A percentile compares a stretch with the other conserved stretches of the same genome.
Evolutionary conservation across 345 rosid genomes (phyloP).

Genomic region (Citropsis articulata): DNA sequence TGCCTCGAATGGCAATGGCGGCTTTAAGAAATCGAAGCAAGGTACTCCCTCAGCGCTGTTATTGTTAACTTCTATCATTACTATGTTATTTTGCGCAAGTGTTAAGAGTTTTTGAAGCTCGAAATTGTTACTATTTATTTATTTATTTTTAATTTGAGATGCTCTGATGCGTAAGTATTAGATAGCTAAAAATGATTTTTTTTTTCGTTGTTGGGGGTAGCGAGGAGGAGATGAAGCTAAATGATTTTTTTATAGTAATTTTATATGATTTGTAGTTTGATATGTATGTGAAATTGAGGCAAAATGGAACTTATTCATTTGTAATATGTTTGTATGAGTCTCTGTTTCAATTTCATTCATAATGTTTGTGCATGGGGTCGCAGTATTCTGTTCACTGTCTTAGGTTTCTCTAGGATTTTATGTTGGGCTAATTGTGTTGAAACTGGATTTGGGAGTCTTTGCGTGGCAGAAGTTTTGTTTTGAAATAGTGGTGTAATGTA

Average conservation of each 20-base stretch:
- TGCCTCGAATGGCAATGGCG: slow-evolving; percentile 50
- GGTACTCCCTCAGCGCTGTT: slow-evolving; percentile 30
- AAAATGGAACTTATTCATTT: neutral
- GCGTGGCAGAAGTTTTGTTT: neutral
- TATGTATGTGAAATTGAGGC: neutral
- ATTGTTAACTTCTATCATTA: neutral
- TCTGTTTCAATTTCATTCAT: neutral
- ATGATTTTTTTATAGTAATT: too few relatives aligned
- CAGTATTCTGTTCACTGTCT: neutral
- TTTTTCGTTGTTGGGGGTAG: neutral
- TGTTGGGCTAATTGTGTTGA: neutral
- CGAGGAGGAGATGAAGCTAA: neutral
- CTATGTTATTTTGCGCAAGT: neutral
- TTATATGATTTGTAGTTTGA: neutral
- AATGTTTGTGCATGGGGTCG: neutral
- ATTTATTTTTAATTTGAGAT: neutral
- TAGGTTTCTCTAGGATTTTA: neutral
- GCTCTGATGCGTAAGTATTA: neutral
- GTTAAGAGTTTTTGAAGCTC: neutral
- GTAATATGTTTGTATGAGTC: neutral
- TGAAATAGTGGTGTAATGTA: neutral
- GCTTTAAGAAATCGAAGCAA: slow-evolving; percentile 53
- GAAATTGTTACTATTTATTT: neutral
- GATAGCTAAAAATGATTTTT: neutral
- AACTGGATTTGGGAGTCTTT: neutral